Conservation (phyloP, 2,329 filamentous ascomycete species). For the Penicillium sp. region DNA sequence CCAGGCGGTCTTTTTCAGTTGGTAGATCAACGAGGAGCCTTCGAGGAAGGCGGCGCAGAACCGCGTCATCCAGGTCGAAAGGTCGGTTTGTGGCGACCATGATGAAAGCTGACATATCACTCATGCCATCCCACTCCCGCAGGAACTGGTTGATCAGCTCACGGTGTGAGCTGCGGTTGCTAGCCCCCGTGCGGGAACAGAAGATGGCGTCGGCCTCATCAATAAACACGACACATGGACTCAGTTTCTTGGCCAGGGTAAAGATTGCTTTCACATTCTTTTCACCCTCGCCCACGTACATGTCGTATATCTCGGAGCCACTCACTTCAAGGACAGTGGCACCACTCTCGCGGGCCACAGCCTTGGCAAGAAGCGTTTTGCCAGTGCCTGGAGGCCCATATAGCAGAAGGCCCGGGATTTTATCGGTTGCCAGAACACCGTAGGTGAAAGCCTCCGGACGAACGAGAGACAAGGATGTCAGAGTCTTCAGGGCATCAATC, state of each 20-base stretch:
- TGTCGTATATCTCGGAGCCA: slow-evolving; percentile 89
- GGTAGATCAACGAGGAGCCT: slow-evolving; percentile 52
- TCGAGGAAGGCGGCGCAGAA: slow-evolving; percentile 51
- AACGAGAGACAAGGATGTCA: slow-evolving; percentile 81
- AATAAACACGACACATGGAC: slow-evolving; percentile 91
- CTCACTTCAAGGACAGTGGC: slow-evolving; percentile 77
- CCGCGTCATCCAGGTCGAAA: slow-evolving; percentile 76
- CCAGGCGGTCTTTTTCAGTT: slow-evolving; percentile 43
- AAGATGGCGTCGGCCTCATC: slow-evolving; percentile 95
- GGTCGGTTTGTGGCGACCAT: slow-evolving; percentile 97
- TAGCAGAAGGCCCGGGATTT: slow-evolving; percentile 82
- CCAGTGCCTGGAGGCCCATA: slow-evolving; percentile 80
- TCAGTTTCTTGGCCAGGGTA: slow-evolving; percentile 82
- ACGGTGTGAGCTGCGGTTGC: slow-evolving; percentile 68
- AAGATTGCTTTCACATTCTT: slow-evolving; percentile 95
- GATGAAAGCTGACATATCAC: slow-evolving; percentile 79
- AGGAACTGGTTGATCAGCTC: slow-evolving; percentile 97
- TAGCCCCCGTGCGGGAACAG: slow-evolving; percentile 64
- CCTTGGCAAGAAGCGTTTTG: slow-evolving; percentile 60
- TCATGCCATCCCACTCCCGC: slow-evolving; percentile 94
- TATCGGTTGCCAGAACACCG: slow-evolving; percentile 84
- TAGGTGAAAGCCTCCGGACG: slow-evolving; percentile 95
- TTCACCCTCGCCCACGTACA: slow-evolving; percentile 93
- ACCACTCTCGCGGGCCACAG: slow-evolving; percentile 63
- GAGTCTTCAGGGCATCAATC: slow-evolving; percentile 79